Evolutionary conservation across 164 flowering plant genomes (phyloP).

Genomic region (Protea cynaroides): DNA sequence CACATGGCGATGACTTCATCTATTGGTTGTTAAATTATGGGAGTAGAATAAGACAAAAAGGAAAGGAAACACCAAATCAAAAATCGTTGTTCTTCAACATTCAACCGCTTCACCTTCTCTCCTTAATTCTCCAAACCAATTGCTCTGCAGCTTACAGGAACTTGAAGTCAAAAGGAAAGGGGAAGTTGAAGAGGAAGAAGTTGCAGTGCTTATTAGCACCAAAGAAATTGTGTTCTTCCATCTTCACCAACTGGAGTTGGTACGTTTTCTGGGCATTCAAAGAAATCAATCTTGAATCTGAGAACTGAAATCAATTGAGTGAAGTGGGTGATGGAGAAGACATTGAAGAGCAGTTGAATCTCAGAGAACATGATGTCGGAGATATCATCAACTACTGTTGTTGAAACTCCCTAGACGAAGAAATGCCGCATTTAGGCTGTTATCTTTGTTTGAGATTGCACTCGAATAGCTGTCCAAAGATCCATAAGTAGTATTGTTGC

Average conservation of each 20-base stretch:
- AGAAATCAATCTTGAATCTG: constrained; percentile 18
- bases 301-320: constrained; percentile 31
- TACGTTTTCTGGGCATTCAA: constrained; percentile 22
- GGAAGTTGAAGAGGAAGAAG: too few relatives aligned
- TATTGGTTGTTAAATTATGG: too few relatives aligned
- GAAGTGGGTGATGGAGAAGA: constrained; percentile 26
- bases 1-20: too few relatives aligned
- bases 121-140: too few relatives aligned
- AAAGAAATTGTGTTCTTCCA: constrained; percentile 81
- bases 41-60: too few relatives aligned
- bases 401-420: constrained; percentile 31
- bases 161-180: too few relatives aligned
- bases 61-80: too few relatives aligned
- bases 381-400: constrained; percentile 10
- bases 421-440: constrained; percentile 39
- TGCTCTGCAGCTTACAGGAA: too few relatives aligned
- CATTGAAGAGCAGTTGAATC: constrained; percentile 1
- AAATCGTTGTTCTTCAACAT: too few relatives aligned
- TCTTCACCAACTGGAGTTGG: constrained; percentile 47
- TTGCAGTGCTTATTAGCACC: constrained; percentile 64
- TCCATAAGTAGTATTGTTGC: constrained; percentile 30
- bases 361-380: constrained; percentile 8
- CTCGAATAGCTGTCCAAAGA: constrained; percentile 90
- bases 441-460: constrained; percentile 75
- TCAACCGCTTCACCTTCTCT: too few relatives aligned